Base-by-base conservation (phyloP, 2,329 filamentous ascomycete genomes). In the Fusarium algeriense region DNA sequence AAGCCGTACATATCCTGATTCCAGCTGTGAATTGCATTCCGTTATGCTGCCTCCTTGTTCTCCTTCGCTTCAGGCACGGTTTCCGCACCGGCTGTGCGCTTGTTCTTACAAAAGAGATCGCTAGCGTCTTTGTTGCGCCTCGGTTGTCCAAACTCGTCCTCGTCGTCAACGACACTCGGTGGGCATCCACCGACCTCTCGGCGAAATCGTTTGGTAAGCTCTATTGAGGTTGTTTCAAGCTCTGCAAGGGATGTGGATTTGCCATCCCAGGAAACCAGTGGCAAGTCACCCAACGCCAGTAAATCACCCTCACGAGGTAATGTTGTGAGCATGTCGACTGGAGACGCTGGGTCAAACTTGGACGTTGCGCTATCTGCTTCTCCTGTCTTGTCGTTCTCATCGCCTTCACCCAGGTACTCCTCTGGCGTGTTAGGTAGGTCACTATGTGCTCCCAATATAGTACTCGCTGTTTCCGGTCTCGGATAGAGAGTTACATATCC, bases 401-500 rank as follows among this genome's bases (percentile, higher is more conserved):
- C 72, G 15, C 71, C 73, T 17, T 74, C 74, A 3, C 75, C 74
- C 12, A 80, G 74, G 67, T 88, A 90, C 75, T 91, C 95, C 79
- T 97, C 94, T 0, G 94, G 94, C 3, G 85, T 78, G 41, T 89
- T 87, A 64, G 89, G 90, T 8, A 97, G 82, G 71, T 98, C 95
- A 65, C 87, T 89, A 79, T 98, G 95, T 1, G 95, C 83, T 1
- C 90, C 92, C n/a, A 90, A 89, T 15, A 97, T 82, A 7, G 88
- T 83, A 26, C 74, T 83, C 41, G 78, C 86, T 53, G 79, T 87
- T 69, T 82, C 80, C 23, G 88, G 84, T 40, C 90, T 88, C 0
- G 95, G 95, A 76, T 97, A 97, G 2, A 97, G 81, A 57, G 93
- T 90, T 73, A 88, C 90, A 81, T 97, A 97, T 15, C 92, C 93